These are phyloP conservation scores for Penicillium polonicum DNA, from an alignment of 2,329 filamentous ascomycete species.

Conservation along the genomic window DNA sequence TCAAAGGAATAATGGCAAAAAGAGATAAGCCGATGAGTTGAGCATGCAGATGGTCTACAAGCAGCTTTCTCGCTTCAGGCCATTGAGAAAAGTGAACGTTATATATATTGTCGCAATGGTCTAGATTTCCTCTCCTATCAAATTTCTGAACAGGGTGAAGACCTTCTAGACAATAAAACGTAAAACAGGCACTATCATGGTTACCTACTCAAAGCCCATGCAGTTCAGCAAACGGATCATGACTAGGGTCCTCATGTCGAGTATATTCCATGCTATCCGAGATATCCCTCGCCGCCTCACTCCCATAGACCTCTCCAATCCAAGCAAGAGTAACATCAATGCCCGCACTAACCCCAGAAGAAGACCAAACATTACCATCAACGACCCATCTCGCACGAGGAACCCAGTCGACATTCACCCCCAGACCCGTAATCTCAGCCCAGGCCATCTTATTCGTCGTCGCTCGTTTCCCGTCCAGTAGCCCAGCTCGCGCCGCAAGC, in stretches of 20 bases:
- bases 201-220: constrained; percentile 15
- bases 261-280: constrained; percentile 59
- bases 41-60: background rate
- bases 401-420: constrained; percentile 59
- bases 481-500: constrained; percentile 57
- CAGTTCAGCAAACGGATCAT: constrained; percentile 56
- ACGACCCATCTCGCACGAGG: constrained; percentile 61
- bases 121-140: too few species aligned
- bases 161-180: background rate
- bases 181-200: background rate
- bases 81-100: background rate
- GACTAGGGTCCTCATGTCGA: constrained; percentile 50
- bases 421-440: constrained; percentile 48
- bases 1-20: background rate
- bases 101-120: background rate
- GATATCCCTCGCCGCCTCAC: constrained; percentile 49
- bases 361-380: constrained; percentile 67
- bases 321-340: constrained; percentile 63
- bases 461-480: constrained; percentile 60
- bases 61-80: background rate
- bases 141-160: background rate
- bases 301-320: constrained; percentile 55
- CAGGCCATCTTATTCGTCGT: constrained; percentile 67
- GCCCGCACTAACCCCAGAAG: constrained; percentile 62
- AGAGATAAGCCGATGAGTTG: background rate